Evolutionary conservation across 768 basidiomycete species (phyloP).

Genomic region (Strobilomyces dryophilus): DNA sequence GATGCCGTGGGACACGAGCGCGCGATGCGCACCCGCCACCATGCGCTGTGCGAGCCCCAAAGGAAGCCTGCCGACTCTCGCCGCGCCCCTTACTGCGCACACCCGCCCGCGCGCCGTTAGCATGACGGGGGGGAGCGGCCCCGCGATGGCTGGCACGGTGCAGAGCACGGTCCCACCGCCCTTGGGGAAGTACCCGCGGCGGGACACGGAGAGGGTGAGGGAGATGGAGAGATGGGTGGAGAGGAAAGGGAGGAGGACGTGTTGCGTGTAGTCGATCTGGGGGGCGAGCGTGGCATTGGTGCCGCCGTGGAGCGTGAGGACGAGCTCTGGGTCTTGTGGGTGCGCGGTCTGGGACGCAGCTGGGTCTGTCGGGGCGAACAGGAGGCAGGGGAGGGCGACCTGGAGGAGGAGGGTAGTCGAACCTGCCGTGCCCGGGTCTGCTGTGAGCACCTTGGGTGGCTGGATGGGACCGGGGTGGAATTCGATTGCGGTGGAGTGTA

Average conservation of each 20-base stretch:
- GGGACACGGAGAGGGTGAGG: conserved; percentile 39
- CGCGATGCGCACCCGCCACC: conserved; percentile 46
- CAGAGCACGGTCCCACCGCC: conserved; percentile 64
- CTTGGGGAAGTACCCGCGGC: conserved; percentile 68
- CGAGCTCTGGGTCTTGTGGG: conserved; percentile 32
- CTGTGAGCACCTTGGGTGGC: conserved; percentile 38
- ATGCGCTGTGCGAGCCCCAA: conserved; percentile 50
- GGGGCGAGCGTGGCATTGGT: conserved; percentile 72
- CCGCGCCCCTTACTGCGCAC: conserved; percentile 47
- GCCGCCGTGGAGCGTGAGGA: conserved; percentile 58
- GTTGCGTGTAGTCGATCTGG: conserved; percentile 68
- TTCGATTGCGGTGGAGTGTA: conserved; percentile 49
- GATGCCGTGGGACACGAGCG: conserved; percentile 39
- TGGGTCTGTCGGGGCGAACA: conserved; percentile 41
- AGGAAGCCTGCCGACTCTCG: conserved; percentile 69
- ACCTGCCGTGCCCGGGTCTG: conserved; percentile 58
- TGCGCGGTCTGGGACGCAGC: neutral
- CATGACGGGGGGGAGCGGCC: conserved; percentile 42
- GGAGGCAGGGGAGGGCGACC: conserved; percentile 62
- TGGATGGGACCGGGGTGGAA: conserved; percentile 50
- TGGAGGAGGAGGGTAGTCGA: conserved; percentile 71
- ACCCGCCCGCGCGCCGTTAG: conserved; percentile 58
- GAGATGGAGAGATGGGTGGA: conserved; percentile 46
- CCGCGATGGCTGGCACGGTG: conserved; percentile 30
- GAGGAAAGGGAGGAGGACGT: conserved; percentile 68